Evolutionary conservation across 2,329 filamentous ascomycete genomes (phyloP).

Genomic region (Ophiosphaerella narmari): DNA sequence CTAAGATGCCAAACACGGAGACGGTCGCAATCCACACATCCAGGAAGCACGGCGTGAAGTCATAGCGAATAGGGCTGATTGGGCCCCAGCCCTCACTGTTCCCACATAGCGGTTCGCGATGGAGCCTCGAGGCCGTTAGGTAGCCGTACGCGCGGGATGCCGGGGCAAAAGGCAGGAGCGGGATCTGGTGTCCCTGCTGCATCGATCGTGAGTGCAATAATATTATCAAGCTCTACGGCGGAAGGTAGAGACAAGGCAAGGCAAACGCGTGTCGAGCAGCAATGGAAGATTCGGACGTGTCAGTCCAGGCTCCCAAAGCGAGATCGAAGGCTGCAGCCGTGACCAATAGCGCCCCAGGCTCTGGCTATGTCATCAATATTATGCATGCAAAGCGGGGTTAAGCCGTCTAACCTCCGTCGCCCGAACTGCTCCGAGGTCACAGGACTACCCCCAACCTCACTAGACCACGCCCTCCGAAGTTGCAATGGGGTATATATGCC

Average conservation of each 20-base stretch:
- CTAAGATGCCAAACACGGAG: constrained; percentile 76
- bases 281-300: neutral
- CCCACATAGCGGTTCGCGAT: constrained; percentile 76
- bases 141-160: constrained; percentile 51
- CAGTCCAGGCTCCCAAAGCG: too few species aligned
- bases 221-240: constrained; percentile 29
- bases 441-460: too few species aligned
- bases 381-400: too few species aligned
- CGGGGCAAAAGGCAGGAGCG: constrained; percentile 35
- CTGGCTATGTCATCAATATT: too few species aligned
- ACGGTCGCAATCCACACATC: constrained; percentile 85
- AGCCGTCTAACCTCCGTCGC: too few species aligned
- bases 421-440: too few species aligned
- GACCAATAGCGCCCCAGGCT: too few species aligned
- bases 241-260: constrained; percentile 17
- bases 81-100: constrained; percentile 96
- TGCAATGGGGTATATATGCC: too few species aligned
- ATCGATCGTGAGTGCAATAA: constrained; percentile 35
- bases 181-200: constrained; percentile 44
- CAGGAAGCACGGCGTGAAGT: constrained; percentile 97
- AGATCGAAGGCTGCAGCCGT: neutral
- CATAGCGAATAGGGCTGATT: constrained; percentile 81
- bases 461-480: too few species aligned
- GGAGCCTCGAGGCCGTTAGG: constrained; percentile 53
- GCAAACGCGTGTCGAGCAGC: constrained; percentile 4